Conservation (phyloP, 495 filamentous ascomycete species). For the Penicillium antarcticum region DNA sequence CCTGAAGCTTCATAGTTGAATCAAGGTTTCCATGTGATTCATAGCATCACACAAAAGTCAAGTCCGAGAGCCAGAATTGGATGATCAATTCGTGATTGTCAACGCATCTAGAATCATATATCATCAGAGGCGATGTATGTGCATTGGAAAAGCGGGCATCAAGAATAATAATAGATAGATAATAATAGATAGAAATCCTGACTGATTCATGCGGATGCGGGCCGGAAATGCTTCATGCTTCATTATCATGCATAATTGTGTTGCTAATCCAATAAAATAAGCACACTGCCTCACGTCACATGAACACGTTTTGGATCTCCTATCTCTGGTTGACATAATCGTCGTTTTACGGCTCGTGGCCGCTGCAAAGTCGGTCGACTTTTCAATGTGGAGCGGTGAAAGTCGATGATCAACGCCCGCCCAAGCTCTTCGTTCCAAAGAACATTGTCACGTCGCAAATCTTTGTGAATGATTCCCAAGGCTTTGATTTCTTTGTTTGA, state of each 20-base stretch:
- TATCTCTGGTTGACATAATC: conserved; percentile 5
- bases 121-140: no score
- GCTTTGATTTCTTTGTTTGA: no score
- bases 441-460: conserved; percentile 24
- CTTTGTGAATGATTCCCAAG: conserved; percentile 20
- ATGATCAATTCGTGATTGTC: background rate
- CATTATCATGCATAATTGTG: conserved; percentile 4
- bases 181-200: conserved; percentile 4
- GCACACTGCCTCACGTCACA: background rate
- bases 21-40: conserved; percentile 3
- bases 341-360: conserved; percentile 8
- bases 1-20: conserved; percentile 6
- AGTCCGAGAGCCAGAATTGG: conserved; percentile 8
- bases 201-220: background rate
- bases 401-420: conserved; percentile 32
- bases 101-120: conserved; percentile 1
- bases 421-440: conserved; percentile 30
- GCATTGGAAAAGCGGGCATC: background rate
- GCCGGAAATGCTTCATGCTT: conserved; percentile 3
- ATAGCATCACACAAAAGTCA: conserved; percentile 1
- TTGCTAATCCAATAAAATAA: conserved; percentile 3
- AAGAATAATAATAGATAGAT: no score
- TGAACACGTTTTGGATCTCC: conserved; percentile 10
- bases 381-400: conserved; percentile 25
- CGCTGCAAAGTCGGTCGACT: conserved; percentile 4